Evolutionary conservation across 2,329 filamentous ascomycete species (phyloP).

Genomic region (Amauroascus verrucosus): DNA sequence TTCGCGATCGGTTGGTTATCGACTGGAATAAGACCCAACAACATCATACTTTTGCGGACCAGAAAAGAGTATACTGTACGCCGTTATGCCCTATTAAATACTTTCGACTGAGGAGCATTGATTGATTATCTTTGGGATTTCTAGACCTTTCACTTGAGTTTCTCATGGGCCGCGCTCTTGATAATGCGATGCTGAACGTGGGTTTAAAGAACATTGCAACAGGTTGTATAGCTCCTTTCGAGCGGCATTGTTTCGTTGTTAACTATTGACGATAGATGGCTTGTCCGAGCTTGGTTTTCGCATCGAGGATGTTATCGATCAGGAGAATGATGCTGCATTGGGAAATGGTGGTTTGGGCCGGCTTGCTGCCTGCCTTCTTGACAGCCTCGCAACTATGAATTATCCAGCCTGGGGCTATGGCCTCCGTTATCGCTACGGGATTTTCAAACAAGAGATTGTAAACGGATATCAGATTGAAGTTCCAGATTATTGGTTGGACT

Average conservation of each 20-base stretch:
- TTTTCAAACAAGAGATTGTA: conserved; percentile 99
- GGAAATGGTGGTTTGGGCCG: conserved; percentile 93
- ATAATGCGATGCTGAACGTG: conserved; percentile 98
- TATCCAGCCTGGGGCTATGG: conserved; percentile 97
- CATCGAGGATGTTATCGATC: conserved; percentile 86
- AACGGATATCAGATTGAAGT: conserved; percentile 97
- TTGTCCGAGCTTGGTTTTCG: conserved; percentile 85
- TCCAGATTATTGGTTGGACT: conserved; percentile 97
- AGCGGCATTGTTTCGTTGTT: not conserved
- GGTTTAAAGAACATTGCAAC: conserved; percentile 75
- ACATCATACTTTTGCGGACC: conserved; percentile 78
- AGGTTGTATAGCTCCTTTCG: conserved; percentile 39
- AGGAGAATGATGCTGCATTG: conserved; percentile 92
- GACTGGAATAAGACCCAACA: conserved; percentile 99
- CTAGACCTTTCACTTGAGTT: conserved; percentile 87
- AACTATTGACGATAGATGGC: conserved; percentile 47
- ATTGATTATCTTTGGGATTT: not conserved
- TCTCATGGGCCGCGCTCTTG: conserved; percentile 87
- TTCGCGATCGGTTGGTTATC: conserved; percentile 83
- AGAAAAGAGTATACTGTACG: conserved; percentile 84
- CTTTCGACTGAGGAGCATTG: not conserved
- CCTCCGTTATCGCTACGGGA: conserved; percentile 87
- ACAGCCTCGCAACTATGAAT: conserved; percentile 88
- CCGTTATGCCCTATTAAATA: not conserved
- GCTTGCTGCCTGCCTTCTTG: conserved; percentile 90